phyloP scores from a whole-genome alignment of 2,329 filamentous ascomycete species.

The Fusarium siculi region DNA sequence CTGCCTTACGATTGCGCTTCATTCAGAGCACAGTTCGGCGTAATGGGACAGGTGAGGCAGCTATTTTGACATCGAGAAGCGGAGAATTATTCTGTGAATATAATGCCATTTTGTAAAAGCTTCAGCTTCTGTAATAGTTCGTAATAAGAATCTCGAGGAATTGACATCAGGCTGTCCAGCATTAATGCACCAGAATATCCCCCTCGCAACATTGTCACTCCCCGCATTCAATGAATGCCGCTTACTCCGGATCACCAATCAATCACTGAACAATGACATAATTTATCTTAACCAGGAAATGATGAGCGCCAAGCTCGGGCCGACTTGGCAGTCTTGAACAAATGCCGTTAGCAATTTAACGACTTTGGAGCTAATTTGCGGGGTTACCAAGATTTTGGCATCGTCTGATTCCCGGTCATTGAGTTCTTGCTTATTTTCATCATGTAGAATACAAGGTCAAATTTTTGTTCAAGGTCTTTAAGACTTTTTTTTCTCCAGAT shows the following conservation, averaged over 20 bases:
- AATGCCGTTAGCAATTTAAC: background rate
- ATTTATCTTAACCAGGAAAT: background rate
- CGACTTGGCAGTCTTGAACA: background rate
- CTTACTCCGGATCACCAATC: background rate
- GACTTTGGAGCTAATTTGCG: background rate
- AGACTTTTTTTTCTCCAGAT: accelerated
- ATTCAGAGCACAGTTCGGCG: no score
- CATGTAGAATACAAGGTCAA: accelerated
- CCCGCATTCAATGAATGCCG: background rate
- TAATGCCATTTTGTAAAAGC: background rate
- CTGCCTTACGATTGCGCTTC: no score
- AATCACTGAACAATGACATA: background rate
- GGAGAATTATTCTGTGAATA: no score
- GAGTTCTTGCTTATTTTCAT: background rate
- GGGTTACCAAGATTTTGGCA: background rate
- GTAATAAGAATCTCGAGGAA: background rate
- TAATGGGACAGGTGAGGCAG: no score
- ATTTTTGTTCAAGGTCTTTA: accelerated
- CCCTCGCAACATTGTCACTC: background rate
- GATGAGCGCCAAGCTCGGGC: background rate
- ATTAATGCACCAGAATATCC: background rate
- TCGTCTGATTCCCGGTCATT: background rate
- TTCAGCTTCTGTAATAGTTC: no score
- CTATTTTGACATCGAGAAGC: no score
- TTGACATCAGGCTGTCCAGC: background rate